Percentiles rank a stretch among this genome's conserved stretches.
Conservation (phyloP, 192 early-diverging fungal genomes). For the Coemansia sp. region DNA sequence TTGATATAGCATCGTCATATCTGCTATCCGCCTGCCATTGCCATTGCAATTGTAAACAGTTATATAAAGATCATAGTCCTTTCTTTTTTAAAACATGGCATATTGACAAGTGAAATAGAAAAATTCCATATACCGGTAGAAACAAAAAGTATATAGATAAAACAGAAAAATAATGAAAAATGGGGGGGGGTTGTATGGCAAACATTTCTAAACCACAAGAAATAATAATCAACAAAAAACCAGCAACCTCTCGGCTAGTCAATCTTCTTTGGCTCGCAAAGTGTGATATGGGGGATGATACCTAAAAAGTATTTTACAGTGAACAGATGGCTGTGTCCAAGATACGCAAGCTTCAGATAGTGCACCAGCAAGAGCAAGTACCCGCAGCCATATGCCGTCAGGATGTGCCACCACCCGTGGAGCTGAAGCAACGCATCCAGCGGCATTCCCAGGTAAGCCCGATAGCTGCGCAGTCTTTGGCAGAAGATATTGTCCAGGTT, state of each 20-base stretch:
- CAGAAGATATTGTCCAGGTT: slow-evolving; percentile 80
- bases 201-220: not conserved
- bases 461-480: slow-evolving; percentile 51
- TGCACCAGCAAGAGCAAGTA: slow-evolving; percentile 50
- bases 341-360: slow-evolving; percentile 38
- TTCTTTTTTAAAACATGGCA: too few relatives aligned
- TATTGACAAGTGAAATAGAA: too few relatives aligned
- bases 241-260: slow-evolving; percentile 14
- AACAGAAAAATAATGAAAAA: not conserved
- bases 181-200: not conserved
- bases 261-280: slow-evolving; percentile 35
- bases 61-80: too few relatives aligned
- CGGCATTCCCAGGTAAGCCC: slow-evolving; percentile 52
- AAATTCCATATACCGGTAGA: too few relatives aligned
- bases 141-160: too few relatives aligned
- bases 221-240: slow-evolving; percentile 2
- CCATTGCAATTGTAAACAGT: too few relatives aligned
- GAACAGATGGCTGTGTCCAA: slow-evolving; percentile 43
- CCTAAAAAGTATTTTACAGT: slow-evolving; percentile 29
- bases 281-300: slow-evolving; percentile 33
- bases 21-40: too few relatives aligned
- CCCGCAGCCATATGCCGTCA: slow-evolving; percentile 57
- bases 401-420: slow-evolving; percentile 70
- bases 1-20: too few relatives aligned
- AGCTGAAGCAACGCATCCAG: slow-evolving; percentile 60